Base-by-base conservation (phyloP, 306 rosid genomes). In the Arachis hypogaea region DNA sequence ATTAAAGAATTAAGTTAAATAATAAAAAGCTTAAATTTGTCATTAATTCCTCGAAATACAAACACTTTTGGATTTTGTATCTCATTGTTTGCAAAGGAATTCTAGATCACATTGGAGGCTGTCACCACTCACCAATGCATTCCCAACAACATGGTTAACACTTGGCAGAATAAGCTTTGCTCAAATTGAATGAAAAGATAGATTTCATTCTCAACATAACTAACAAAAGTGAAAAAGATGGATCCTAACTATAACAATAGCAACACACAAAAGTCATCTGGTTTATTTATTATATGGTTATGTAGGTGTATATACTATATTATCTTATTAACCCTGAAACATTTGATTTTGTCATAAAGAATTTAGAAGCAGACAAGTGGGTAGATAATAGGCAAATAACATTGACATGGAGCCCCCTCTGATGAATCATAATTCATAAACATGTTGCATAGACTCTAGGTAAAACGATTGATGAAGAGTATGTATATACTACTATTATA, bases 351-450 rank as follows among this genome's bases (percentile, higher is more conserved):
- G 28, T 22, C 28, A 22, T 22, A 22, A 22, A 22, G 28, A 22
- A 22, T 22, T 22, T 22, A 22, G 28, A 22, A 22, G 16, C 4
- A 49, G 5, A n/a, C 4, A 49, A 9, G 18, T 12, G 10, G 14
- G n/a, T 12, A 49, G 55, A 49, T 5, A 52, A 52, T 52, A 52
- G 12, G 29, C 29, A 52, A 18, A 68, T 22, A 18, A 22, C 14
- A 56, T 55, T 56, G 57, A 22, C 6, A 55, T 59, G 52, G 22
- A 30, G 30, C 52, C 29, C 30, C 30, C 50, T 29, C 33, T n/a
- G 12, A 18, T 33, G 77, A 73, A 9, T 73, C 22, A n/a, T 43
- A 56, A 69, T 8, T 73, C 22, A n/a, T 43, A 56, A 69, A n/a
- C 29, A 1, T 44, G 59, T 60, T 5, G 7, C 5, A 52, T 5